Evolutionary conservation across 1,284 basidiomycete species (phyloP), one percentile per base, ranked within the genome.

Genomic region (Agroathelia rolfsii): DNA sequence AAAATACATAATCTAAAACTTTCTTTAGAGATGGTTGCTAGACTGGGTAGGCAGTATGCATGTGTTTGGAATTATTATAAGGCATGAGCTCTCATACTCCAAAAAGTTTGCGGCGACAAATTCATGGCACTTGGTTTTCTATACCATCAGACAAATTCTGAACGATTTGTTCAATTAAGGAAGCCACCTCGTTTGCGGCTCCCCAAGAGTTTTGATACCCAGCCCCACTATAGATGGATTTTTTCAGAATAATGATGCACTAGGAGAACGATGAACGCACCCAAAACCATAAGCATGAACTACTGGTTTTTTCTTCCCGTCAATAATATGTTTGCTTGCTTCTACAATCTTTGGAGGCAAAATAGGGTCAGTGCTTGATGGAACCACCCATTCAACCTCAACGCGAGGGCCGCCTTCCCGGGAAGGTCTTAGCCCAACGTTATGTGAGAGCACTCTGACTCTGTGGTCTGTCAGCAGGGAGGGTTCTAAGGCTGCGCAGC

Each of bases 171-270:
- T 52, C 49, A 17, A 60, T 35, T 33, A 63, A 40, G 5, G 35
- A 36, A 12, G 58, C 49, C 1, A 60, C 69, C 10, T 64, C 58
- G 16, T 59, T 56, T 2, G 81, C 79, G 0, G 74, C 76, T 2
- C 75, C 81, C 77, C 80, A 84, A 0, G 76, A 80, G n/a, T 69
- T 62, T 43, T 81, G 76, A 46, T 72, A 84, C 3, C 82, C 81
- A 39, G 69, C 68, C 3, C 77, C 71, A n/a, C 69, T 69, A 43
- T 70, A 69, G 22, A 68, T 72, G 37, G 23, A n/a, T 20, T 8
- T 14, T 13, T 38, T 18, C 36, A 26, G 20, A 41, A 28, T 23
- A 42, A 38, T n/a, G n/a, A n/a, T n/a, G n/a, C n/a, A 17, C 42
- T 28, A 32, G 21, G 17, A 32, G 20, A 24, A 11, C 20, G 35